Evolutionary conservation across 768 basidiomycete species (phyloP), one percentile per base, ranked within the genome.

Genomic region (Psilocybe cubensis): DNA sequence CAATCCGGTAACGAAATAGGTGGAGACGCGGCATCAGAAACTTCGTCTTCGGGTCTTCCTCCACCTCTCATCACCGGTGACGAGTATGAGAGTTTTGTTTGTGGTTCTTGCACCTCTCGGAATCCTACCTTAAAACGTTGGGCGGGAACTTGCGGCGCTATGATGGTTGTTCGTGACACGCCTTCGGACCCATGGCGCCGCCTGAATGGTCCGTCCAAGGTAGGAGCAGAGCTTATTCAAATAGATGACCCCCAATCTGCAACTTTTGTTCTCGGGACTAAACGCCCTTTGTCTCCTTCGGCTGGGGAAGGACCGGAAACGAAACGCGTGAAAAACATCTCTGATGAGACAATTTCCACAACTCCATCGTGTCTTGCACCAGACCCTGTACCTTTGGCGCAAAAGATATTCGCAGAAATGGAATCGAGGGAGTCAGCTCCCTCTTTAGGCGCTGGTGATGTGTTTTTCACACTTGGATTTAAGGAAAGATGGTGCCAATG

Each of bases 401-500:
- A 81, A 62, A 67, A 61, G 20, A 74, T 89, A 27, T 70, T 85
- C 24, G 61, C 68, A n/a, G 57, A 63, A 28, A 53, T 67, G 18
- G 58, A 59, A 23, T 64, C 57, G 10, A 45, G 63, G 23, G 69
- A 70, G 50, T 62, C 64, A 1, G 58, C 64, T 49, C 52, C 64
- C 9, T 69, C 69, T 40, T 67, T 84, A 14, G 84, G 89, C 24
- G 74, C 80, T 3, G 90, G 91, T 0, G 92, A 94, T 63, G 67
- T 92, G 27, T 94, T 94, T 70, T 74, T 94, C 44, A 84, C 83
- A 0, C 83, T 88, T 20, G 86, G 84, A 17, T 94, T 87, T 73
- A 83, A 89, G 56, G 76, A 84, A 35, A 79, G 86, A n/a, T 94
- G 92, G 92, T 94, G 92, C 70, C 82, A 76, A 43, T 94, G 92